These are phyloP conservation scores for Perkinsus chesapeaki DNA, from an alignment of 169 alveolate species.

Conservation along the genomic window DNA sequence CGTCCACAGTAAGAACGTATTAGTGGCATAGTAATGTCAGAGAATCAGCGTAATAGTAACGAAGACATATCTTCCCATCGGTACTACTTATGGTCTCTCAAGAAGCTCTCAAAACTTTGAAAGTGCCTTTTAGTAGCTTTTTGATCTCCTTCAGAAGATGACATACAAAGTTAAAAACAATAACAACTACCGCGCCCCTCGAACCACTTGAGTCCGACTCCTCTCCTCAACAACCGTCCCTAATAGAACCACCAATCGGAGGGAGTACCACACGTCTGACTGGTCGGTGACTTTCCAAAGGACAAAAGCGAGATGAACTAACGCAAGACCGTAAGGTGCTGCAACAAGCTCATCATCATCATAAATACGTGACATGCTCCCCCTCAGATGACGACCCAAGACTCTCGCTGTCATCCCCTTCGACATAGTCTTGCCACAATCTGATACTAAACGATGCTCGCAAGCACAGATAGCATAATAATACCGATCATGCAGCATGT, in stretches of 20 bases:
- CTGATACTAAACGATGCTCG: background rate
- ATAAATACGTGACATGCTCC: background rate
- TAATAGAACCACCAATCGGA: background rate
- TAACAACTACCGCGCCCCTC: too few relatives aligned
- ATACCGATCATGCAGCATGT: background rate
- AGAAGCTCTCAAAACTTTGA: background rate
- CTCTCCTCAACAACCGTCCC: background rate
- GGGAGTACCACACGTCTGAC: background rate
- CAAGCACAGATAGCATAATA: background rate
- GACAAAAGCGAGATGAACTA: background rate
- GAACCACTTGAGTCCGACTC: too few relatives aligned
- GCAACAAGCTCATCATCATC: too few relatives aligned
- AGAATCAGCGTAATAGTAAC: background rate
- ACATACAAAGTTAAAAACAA: background rate
- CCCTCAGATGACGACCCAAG: background rate
- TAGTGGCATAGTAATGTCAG: too few relatives aligned
- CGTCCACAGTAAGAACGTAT: too few relatives aligned
- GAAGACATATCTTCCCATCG: background rate
- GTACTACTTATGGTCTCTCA: background rate
- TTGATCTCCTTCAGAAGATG: background rate
- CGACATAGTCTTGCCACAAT: background rate
- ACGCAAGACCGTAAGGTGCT: too few relatives aligned
- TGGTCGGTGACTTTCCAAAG: too few relatives aligned
- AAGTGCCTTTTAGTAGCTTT: background rate
- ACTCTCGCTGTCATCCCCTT: background rate